Evolutionary conservation across 371 early-diverging fungal genomes (phyloP).

Genomic region (Mucor piriformis): DNA sequence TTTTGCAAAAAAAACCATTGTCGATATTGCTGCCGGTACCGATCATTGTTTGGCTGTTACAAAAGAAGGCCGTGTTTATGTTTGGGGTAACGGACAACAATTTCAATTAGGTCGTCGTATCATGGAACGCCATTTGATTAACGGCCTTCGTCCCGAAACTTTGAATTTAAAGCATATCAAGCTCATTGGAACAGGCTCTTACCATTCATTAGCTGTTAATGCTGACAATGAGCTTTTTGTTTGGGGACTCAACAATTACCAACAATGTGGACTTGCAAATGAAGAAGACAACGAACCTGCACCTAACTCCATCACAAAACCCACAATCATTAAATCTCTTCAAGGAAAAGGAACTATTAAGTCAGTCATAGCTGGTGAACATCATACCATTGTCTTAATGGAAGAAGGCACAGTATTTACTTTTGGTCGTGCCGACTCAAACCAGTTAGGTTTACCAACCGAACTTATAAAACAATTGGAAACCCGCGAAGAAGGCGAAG

Average conservation of each 20-base stretch:
- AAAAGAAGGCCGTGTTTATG: conserved; percentile 74
- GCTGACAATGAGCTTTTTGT: conserved; percentile 70
- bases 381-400: conserved; percentile 82
- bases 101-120: conserved; percentile 90
- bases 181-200: conserved; percentile 80
- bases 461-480: conserved; percentile 29
- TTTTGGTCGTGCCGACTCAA: conserved; percentile 90
- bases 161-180: conserved; percentile 62
- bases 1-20: conserved; percentile 53
- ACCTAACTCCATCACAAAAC: conserved; percentile 44
- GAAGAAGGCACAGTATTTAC: conserved; percentile 76
- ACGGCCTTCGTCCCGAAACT: conserved; percentile 63
- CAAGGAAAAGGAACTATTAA: conserved; percentile 43
- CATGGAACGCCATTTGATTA: conserved; percentile 66
- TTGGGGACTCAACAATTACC: conserved; percentile 96
- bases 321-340: conserved; percentile 58
- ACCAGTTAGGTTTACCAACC: conserved; percentile 86
- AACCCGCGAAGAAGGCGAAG: conserved; percentile 28
- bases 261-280: conserved; percentile 81
- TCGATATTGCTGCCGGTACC: conserved; percentile 84
- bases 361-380: conserved; percentile 86
- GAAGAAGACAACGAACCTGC: conserved; percentile 44
- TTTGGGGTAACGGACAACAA: conserved; percentile 96
- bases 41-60: conserved; percentile 92
- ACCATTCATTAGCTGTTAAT: conserved; percentile 85